Conservation (phyloP, 345 rosid genomes). For the Gossypium longicalyx region DNA sequence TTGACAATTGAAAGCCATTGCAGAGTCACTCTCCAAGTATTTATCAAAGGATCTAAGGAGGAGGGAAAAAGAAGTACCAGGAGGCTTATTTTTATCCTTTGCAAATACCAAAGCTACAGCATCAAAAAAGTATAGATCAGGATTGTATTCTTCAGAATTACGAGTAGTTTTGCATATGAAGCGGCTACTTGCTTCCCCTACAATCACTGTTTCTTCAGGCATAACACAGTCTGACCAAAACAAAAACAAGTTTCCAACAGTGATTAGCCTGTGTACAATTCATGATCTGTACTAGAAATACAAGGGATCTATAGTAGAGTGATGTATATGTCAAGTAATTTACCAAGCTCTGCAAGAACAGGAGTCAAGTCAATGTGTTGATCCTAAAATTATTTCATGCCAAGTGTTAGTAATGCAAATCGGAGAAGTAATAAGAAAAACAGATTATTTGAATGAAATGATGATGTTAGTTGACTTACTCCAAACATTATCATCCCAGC, state of each 20-base stretch:
- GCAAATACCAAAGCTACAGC: conserved; percentile 46
- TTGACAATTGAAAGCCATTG: neutral
- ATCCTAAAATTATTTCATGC: conserved; percentile 26
- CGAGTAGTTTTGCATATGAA: conserved; percentile 23
- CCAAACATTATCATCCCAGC: conserved; percentile 40
- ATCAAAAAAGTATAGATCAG: conserved; percentile 17
- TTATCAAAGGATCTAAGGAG: neutral
- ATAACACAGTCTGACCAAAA: conserved; percentile 27
- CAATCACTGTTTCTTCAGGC: conserved; percentile 37
- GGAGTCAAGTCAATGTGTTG: conserved; percentile 23
- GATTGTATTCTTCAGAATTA: neutral
- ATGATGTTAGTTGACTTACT: conserved; percentile 21
- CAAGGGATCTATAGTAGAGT: neutral
- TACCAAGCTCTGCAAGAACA: conserved; percentile 36
- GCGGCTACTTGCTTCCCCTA: conserved; percentile 35
- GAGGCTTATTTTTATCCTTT: conserved; percentile 27
- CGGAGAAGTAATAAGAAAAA: neutral
- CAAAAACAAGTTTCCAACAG: neutral
- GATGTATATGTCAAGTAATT: neutral
- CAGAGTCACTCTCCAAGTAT: neutral
- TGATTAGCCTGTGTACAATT: neutral
- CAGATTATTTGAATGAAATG: neutral
- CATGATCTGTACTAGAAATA: neutral
- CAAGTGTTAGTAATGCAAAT: conserved; percentile 10
- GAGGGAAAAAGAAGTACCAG: conserved; percentile 19